Percentiles rank a stretch among this genome's conserved stretches.
Conservation (phyloP, 2,329 filamentous ascomycete species). For the Hypoxylon sp. region DNA sequence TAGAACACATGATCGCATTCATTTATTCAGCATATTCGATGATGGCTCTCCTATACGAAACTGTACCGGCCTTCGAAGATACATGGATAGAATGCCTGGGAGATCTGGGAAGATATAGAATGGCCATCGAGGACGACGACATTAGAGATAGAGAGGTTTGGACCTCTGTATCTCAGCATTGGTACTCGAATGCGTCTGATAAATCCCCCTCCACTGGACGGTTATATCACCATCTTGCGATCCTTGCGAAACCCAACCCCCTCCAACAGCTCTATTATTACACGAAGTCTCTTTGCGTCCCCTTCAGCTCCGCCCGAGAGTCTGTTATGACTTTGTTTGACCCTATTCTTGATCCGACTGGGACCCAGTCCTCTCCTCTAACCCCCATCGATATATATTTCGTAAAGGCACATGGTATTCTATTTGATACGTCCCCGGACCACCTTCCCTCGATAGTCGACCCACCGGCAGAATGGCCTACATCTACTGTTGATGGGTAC, state of each 20-base stretch:
- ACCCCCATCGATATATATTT: conserved; percentile 70
- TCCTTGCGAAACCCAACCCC: conserved; percentile 78
- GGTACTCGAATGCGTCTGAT: conserved; percentile 88
- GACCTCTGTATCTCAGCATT: conserved; percentile 83
- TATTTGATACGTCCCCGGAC: conserved; percentile 62
- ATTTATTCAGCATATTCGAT: conserved; percentile 92
- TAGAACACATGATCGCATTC: conserved; percentile 92
- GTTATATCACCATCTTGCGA: conserved; percentile 90
- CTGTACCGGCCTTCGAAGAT: conserved; percentile 83
- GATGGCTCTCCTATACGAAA: conserved; percentile 89
- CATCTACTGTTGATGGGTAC: background rate
- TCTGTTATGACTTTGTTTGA: conserved; percentile 79
- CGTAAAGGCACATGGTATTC: conserved; percentile 73
- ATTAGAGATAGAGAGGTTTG: conserved; percentile 82
- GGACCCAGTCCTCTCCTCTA: conserved; percentile 55
- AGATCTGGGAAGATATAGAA: conserved; percentile 86
- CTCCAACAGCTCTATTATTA: conserved; percentile 82
- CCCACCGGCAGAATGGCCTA: background rate
- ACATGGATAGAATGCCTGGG: conserved; percentile 96
- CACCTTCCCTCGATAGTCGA: background rate
- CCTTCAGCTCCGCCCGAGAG: conserved; percentile 77
- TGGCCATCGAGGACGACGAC: conserved; percentile 92
- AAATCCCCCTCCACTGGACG: conserved; percentile 81
- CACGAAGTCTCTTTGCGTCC: conserved; percentile 77
- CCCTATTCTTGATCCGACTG: conserved; percentile 62